These are phyloP conservation scores for Chaetoscypha palmicola DNA, from an alignment of 2,329 filamentous ascomycete genomes.

Conservation along the genomic window DNA sequence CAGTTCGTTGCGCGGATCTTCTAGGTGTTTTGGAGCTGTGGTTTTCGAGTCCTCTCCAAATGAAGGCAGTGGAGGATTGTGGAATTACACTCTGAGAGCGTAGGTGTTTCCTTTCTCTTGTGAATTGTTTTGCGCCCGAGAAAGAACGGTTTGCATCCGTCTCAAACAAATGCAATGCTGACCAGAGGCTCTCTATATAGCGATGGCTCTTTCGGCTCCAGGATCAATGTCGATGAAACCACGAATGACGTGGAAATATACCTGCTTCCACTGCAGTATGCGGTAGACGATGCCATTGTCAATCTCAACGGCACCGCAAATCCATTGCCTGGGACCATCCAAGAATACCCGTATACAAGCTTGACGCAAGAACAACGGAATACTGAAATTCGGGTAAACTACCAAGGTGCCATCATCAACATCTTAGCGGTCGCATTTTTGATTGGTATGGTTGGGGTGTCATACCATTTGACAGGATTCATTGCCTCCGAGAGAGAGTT, in stretches of 20 bases:
- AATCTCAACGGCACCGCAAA: conserved; percentile 38
- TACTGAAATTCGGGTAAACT: conserved; percentile 57
- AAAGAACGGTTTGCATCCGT: no score
- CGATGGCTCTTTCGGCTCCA: conserved; percentile 63
- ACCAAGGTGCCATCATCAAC: conserved; percentile 67
- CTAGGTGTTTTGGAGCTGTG: conserved; percentile 65
- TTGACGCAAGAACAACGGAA: conserved; percentile 60
- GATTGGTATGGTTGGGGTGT: conserved; percentile 70
- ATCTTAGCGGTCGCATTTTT: conserved; percentile 75
- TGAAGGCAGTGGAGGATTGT: conserved; percentile 58
- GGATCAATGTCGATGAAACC: conserved; percentile 55
- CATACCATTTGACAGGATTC: conserved; percentile 80
- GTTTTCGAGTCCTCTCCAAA: conserved; percentile 69
- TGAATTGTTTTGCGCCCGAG: no score
- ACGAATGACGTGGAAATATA: conserved; percentile 74
- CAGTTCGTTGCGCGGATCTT: conserved; percentile 55
- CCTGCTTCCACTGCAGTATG: conserved; percentile 69
- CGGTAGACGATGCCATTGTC: conserved; percentile 69
- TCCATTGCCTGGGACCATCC: conserved; percentile 38
- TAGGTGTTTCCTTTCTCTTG: no score
- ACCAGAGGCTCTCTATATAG: no score
- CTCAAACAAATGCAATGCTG: no score
- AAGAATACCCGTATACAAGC: conserved; percentile 72
- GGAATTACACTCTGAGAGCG: conserved; percentile 81
- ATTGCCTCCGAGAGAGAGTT: conserved; percentile 79